Conservation (phyloP, 306 rosid genomes). For the Hippophae tibetana region DNA sequence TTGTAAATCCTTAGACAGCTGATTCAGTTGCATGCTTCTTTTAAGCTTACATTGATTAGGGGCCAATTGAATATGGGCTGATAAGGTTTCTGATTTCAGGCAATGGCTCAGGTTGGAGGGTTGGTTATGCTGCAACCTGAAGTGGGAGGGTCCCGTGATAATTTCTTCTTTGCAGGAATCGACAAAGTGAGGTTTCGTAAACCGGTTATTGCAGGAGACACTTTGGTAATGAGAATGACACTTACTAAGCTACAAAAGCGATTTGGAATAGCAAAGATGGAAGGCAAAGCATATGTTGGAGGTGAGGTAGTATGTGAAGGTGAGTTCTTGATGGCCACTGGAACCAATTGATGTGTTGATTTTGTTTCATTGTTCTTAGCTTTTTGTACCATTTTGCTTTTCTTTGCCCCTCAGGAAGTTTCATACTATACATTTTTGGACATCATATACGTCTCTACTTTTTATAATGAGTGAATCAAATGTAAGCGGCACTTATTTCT, state of each 20-base stretch:
- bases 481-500: no score
- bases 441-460: no score
- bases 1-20: no score
- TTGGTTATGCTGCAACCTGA: constrained; percentile 86
- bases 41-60: background rate
- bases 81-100: constrained; percentile 37
- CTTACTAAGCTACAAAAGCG: constrained; percentile 73
- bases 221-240: constrained; percentile 89
- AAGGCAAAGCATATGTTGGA: constrained; percentile 86
- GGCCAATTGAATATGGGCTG: background rate
- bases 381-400: constrained; percentile 1
- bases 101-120: constrained; percentile 97
- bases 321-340: constrained; percentile 75
- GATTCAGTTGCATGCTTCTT: background rate
- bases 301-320: constrained; percentile 87
- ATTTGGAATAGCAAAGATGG: constrained; percentile 90
- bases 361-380: background rate
- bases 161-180: constrained; percentile 87
- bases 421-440: background rate
- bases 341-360: constrained; percentile 16
- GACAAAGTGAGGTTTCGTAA: constrained; percentile 87
- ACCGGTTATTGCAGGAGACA: constrained; percentile 89
- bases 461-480: no score
- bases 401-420: background rate
- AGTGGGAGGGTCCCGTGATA: constrained; percentile 75